Evolutionary conservation across 192 early-diverging fungal genomes (phyloP).

Genomic region (Coemansia sp.): DNA sequence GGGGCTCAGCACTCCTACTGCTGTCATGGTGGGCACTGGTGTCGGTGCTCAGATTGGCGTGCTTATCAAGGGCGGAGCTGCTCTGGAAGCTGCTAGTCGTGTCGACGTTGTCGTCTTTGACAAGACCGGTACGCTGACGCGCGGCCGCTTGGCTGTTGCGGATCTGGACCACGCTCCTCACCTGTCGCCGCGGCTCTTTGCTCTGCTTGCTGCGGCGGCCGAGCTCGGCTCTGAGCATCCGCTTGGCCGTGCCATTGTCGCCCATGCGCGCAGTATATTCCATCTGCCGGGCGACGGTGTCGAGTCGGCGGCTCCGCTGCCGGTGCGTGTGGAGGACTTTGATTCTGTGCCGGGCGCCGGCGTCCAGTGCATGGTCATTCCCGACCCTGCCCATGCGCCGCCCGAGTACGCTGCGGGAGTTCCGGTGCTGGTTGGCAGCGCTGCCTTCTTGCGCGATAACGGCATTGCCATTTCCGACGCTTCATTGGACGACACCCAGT

Average conservation of each 20-base stretch:
- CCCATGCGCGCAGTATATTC: conserved; percentile 60
- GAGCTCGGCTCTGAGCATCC: conserved; percentile 88
- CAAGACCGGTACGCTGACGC: conserved; percentile 95
- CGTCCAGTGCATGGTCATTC: conserved; percentile 54
- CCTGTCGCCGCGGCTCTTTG: conserved; percentile 51
- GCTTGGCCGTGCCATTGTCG: conserved; percentile 69
- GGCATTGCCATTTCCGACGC: conserved; percentile 45
- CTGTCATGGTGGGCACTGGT: conserved; percentile 98
- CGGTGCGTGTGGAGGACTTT: conserved; percentile 55
- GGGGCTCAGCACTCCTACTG: conserved; percentile 93
- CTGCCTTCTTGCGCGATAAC: conserved; percentile 51
- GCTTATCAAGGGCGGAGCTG: conserved; percentile 90
- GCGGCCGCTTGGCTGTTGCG: conserved; percentile 63
- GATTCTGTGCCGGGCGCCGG: conserved; percentile 66
- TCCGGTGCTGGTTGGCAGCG: conserved; percentile 70
- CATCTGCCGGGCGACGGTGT: no score
- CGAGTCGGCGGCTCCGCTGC: conserved; percentile 16
- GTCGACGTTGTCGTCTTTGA: conserved; percentile 91
- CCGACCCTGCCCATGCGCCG: conserved; percentile 9
- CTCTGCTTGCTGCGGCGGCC: conserved; percentile 65
- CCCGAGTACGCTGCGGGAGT: conserved; percentile 9
- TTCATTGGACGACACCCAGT: conserved; percentile 25
- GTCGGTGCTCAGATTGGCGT: conserved; percentile 93
- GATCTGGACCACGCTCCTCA: conserved; percentile 30
- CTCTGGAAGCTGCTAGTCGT: conserved; percentile 73